Conservation (phyloP, 106 monocot genomes). For the Dioscorea zingiberensis region DNA sequence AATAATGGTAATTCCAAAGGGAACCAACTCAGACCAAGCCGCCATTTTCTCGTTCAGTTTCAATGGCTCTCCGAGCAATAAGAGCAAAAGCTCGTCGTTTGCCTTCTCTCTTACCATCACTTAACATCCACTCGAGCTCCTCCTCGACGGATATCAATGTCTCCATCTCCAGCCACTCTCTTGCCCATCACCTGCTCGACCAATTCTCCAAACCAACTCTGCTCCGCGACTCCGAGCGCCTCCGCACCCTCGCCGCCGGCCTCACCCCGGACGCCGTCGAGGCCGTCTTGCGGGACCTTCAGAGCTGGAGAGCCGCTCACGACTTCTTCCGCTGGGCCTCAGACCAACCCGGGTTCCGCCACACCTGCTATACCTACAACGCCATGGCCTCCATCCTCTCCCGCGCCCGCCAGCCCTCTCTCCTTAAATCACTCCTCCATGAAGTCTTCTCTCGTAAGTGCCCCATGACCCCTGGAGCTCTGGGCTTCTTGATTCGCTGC, state of each 20-base stretch:
- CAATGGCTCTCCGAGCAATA: slow-evolving; percentile 1
- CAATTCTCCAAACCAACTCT: slow-evolving; percentile 44
- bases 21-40: too few species aligned
- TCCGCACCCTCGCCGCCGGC: slow-evolving; percentile 17
- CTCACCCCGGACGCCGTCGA: slow-evolving; percentile 45
- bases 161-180: slow-evolving; percentile 9
- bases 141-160: not conserved
- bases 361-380: slow-evolving; percentile 82
- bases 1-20: too few species aligned
- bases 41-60: too few species aligned
- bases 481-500: slow-evolving; percentile 78
- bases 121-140: not conserved
- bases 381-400: slow-evolving; percentile 62
- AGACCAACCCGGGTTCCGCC: slow-evolving; percentile 43
- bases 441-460: slow-evolving; percentile 37
- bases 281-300: slow-evolving; percentile 31
- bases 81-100: not conserved
- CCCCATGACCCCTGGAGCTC: slow-evolving; percentile 51
- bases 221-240: slow-evolving; percentile 25
- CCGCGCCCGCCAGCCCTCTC: slow-evolving; percentile 17
- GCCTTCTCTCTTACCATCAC: too few species aligned
- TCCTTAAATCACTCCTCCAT: slow-evolving; percentile 29
- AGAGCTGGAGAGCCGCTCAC: slow-evolving; percentile 45
- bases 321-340: slow-evolving; percentile 76
- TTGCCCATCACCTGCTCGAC: slow-evolving; percentile 71